Percentiles rank a stretch among this genome's conserved stretches.
These are phyloP conservation scores for Juncus effusus DNA, from an alignment of 176 grass and related monocot genomes.

Conservation along the genomic window DNA sequence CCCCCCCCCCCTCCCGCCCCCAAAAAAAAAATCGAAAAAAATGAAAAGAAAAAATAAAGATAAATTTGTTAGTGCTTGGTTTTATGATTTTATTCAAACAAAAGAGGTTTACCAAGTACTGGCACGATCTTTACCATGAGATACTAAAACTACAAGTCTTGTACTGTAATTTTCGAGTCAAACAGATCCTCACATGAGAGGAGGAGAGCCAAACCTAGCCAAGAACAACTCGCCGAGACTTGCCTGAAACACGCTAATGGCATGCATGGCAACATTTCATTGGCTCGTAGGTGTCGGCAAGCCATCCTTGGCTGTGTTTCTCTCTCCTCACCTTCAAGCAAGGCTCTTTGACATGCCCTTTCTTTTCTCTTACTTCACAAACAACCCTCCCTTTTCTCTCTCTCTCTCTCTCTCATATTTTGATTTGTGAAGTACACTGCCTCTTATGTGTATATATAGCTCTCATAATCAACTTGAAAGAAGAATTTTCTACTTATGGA, in stretches of 20 bases:
- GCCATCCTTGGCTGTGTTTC: constrained; percentile 89
- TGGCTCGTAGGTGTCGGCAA: constrained; percentile 39
- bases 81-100: too few relatives aligned
- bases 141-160: too few relatives aligned
- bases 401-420: not conserved
- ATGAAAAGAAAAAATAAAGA: too few relatives aligned
- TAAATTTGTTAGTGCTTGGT: too few relatives aligned
- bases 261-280: not conserved
- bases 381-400: not conserved
- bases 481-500: constrained; percentile 13
- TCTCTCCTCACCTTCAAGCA: constrained; percentile 54
- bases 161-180: not conserved
- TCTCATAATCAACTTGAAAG: not conserved
- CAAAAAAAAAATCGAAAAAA: too few relatives aligned
- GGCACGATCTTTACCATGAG: too few relatives aligned
- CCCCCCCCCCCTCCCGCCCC: too few relatives aligned
- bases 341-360: constrained; percentile 10
- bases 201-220: constrained; percentile 72
- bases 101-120: too few relatives aligned
- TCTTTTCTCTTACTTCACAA: not conserved
- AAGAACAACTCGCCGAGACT: constrained; percentile 69
- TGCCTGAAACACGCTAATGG: constrained; percentile 11
- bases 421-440: not conserved
- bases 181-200: constrained; percentile 50
- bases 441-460: constrained; percentile 17